phyloP scores from a whole-genome alignment of 2,329 filamentous ascomycete species.

The Nakataea oryzae region DNA sequence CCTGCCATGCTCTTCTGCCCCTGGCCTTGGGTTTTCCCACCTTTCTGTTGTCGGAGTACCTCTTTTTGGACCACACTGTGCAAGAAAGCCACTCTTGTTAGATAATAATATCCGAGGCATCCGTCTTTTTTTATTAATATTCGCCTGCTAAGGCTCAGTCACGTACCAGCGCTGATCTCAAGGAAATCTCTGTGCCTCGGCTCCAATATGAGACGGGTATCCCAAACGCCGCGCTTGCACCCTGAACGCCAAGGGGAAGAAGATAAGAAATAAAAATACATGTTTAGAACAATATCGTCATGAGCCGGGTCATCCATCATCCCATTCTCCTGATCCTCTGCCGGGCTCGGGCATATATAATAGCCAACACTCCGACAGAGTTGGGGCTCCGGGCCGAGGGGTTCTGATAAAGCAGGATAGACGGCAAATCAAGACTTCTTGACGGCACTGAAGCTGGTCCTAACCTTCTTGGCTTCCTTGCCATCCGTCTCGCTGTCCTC shows the following conservation, averaged over 20 bases:
- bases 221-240: slow-evolving; percentile 1
- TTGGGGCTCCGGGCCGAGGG: neutral
- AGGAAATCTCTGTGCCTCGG: too few species aligned
- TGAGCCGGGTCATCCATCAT: neutral
- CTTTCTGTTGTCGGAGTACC: too few species aligned
- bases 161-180: neutral
- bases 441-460: slow-evolving; percentile 46
- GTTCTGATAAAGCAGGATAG: neutral
- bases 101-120: too few species aligned
- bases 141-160: neutral
- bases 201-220: neutral
- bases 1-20: too few species aligned
- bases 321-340: neutral
- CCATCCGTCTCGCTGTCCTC: slow-evolving; percentile 51
- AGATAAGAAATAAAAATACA: neutral
- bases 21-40: too few species aligned
- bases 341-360: neutral
- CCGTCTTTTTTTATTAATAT: too few species aligned
- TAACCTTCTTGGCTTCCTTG: slow-evolving; percentile 40
- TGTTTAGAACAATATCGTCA: neutral
- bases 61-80: too few species aligned
- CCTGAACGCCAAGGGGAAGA: neutral
- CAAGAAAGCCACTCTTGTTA: neutral
- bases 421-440: slow-evolving; percentile 27
- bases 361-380: neutral